These are phyloP conservation scores for Crataegus laevigata DNA, from an alignment of 306 rosid species.

Conservation along the genomic window DNA sequence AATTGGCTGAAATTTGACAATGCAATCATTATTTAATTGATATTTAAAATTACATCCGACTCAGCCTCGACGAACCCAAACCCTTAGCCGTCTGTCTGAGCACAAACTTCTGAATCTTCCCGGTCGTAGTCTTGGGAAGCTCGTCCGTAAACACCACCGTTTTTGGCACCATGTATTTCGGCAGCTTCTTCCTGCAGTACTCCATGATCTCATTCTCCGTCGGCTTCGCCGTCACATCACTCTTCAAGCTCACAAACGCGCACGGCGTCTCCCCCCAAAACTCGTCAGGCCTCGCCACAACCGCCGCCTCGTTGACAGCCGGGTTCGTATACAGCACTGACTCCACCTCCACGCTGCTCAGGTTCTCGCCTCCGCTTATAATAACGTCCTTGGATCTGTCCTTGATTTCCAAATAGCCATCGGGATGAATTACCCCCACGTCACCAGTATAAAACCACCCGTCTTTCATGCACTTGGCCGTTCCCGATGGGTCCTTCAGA, in stretches of 20 bases:
- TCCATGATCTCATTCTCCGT: slow-evolving; percentile 46
- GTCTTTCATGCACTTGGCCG: slow-evolving; percentile 25
- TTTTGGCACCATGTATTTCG: slow-evolving; percentile 69
- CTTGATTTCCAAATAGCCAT: slow-evolving; percentile 57
- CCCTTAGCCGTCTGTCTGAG: slow-evolving; percentile 38
- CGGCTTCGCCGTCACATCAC: slow-evolving; percentile 14
- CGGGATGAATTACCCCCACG: slow-evolving; percentile 46
- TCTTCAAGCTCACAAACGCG: slow-evolving; percentile 44
- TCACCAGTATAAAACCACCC: slow-evolving; percentile 62
- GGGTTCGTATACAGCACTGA: slow-evolving; percentile 36
- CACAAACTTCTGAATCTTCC: slow-evolving; percentile 53
- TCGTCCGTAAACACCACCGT: slow-evolving; percentile 61
- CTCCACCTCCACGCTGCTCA: slow-evolving; percentile 74
- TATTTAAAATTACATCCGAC: background rate
- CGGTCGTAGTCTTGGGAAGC: slow-evolving; percentile 53
- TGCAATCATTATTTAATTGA: too few species aligned
- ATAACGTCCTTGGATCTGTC: slow-evolving; percentile 59
- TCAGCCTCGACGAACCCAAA: background rate
- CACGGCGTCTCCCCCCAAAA: slow-evolving; percentile 76
- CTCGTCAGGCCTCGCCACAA: slow-evolving; percentile 54
- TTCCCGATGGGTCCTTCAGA: slow-evolving; percentile 31
- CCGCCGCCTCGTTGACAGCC: slow-evolving; percentile 49
- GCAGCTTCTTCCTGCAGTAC: slow-evolving; percentile 46
- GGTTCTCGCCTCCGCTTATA: slow-evolving; percentile 60
- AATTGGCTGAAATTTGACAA: too few species aligned